Base-by-base conservation (phyloP, 169 alveolate species). In the Perkinsus chesapeaki region DNA sequence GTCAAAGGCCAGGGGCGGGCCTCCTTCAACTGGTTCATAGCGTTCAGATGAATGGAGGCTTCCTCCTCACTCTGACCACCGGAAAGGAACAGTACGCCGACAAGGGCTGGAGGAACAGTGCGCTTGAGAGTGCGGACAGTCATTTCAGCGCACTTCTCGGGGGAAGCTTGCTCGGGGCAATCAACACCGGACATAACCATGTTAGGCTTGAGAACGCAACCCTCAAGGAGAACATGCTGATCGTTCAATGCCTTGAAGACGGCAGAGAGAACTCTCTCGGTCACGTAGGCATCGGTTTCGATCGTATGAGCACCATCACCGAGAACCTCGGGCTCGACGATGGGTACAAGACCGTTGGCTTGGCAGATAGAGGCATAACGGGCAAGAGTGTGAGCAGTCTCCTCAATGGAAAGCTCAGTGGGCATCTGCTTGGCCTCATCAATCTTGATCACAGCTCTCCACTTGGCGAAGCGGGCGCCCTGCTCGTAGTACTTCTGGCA, bases 391-490 rank as follows among this genome's bases (percentile, higher is more conserved):
- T 98, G 98, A 19, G 99, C 99, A 73, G 98, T 98, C 95, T 98
- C 99, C 31, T 93, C 91, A 60, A 99, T 96, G 60, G 99, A 97
- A 92, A 97, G 96, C 92, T 96, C 96, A 73, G 99, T 96, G 10
- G 99, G 99, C 95, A 96, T 96, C 0, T 96, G 97, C 94, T 97
- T 97, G n/a, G 94, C 97, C 48, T 94, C 96, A 93, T 98, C 99
- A 94, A 99, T 98, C 94, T 97, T 98, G 91, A 99, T 95, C 39
- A 98, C 99, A 43, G 99, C 99, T 95, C 99, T 98, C 99, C 99
- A 99, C 96, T 99, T 99, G 94, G 99, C 99, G 96, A 99, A 99
- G 92, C 99, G 97, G 92, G 99, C 99, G 73, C 99, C 99, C 92
- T 98, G 98, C 92, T 96, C 97, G 96, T 99, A 99, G 97, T 97